These are phyloP conservation scores for Bothriochloa decipiens DNA, from an alignment of 176 grass and related monocot genomes.

Conservation along the genomic window DNA sequence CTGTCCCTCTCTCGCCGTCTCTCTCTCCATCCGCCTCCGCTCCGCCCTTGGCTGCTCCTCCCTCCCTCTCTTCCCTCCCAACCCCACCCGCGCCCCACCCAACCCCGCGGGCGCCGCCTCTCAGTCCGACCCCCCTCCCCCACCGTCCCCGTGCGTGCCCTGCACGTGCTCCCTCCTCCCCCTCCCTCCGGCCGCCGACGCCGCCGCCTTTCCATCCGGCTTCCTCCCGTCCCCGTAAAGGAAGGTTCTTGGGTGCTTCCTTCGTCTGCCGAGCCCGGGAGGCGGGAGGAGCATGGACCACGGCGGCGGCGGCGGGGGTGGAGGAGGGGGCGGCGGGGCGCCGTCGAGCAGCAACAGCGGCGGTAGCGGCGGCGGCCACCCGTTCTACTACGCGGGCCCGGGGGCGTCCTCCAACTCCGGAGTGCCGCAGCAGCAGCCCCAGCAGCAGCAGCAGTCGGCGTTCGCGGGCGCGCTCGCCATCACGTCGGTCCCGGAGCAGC, in stretches of 20 bases:
- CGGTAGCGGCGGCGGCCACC: slow-evolving; percentile 43
- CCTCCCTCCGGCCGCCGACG: slow-evolving; percentile 9
- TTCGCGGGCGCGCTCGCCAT: slow-evolving; percentile 76
- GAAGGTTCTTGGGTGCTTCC: not conserved
- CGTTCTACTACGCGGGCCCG: slow-evolving; percentile 60
- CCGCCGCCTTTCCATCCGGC: slow-evolving; percentile 30
- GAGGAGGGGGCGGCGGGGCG: slow-evolving; percentile 17
- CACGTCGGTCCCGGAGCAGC: slow-evolving; percentile 29
- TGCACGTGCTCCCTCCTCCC: slow-evolving; percentile 34
- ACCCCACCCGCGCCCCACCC: slow-evolving; percentile 35
- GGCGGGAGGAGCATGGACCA: slow-evolving; percentile 42
- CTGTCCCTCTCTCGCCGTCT: not conserved
- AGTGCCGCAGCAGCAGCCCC: not conserved
- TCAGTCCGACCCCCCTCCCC: not conserved
- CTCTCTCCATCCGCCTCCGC: not conserved
- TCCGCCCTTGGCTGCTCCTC: not conserved
- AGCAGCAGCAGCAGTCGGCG: slow-evolving; percentile 49
- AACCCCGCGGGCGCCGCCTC: slow-evolving; percentile 18
- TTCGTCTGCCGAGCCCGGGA: not conserved
- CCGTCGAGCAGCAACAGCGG: slow-evolving; percentile 68
- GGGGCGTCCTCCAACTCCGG: slow-evolving; percentile 42
- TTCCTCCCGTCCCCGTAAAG: not conserved
- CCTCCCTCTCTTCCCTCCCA: not conserved
- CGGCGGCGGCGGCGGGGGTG: slow-evolving; percentile 40
- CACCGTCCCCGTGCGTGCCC: slow-evolving; percentile 49